phyloP scores from a whole-genome alignment of 2,329 filamentous ascomycete species.

The Amauroascus niger region DNA sequence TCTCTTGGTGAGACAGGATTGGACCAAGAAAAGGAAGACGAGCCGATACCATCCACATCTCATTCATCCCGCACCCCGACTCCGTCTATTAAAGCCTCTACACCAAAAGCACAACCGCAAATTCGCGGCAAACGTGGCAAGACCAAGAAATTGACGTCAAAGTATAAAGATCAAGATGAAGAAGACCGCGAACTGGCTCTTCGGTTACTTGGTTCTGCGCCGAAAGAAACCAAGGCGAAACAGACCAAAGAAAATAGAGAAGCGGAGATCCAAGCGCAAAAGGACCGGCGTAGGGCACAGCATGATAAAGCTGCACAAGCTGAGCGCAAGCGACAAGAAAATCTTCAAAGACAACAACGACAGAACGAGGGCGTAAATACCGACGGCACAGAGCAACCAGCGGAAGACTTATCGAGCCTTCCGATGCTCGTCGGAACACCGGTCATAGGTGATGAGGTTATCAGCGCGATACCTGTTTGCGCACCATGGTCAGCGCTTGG shows the following conservation, averaged over 20 bases:
- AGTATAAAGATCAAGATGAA: conserved; percentile 91
- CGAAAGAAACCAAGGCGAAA: conserved; percentile 47
- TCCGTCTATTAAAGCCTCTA: conserved; percentile 15
- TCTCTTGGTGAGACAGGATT: not conserved
- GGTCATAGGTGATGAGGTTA: conserved; percentile 65
- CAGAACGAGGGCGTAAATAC: conserved; percentile 56
- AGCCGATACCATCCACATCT: conserved; percentile 16
- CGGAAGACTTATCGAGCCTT: conserved; percentile 50
- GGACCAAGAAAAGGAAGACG: conserved; percentile 9
- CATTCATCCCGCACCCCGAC: conserved; percentile 18
- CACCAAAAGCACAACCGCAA: conserved; percentile 17
- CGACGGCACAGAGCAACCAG: conserved; percentile 41
- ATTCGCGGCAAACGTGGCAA: conserved; percentile 69
- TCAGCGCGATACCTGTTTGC: conserved; percentile 51
- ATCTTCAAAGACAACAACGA: conserved; percentile 59
- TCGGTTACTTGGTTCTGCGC: conserved; percentile 67
- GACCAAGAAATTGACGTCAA: conserved; percentile 74
- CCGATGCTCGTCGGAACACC: conserved; percentile 61
- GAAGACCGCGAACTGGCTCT: conserved; percentile 81
- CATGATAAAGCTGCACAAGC: conserved; percentile 64
- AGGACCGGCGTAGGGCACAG: conserved; percentile 66
- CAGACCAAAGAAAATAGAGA: conserved; percentile 56
- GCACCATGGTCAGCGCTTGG: conserved; percentile 54
- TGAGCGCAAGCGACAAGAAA: conserved; percentile 56
- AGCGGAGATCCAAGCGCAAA: conserved; percentile 60